Evolutionary conservation across 805 yeast genomes (phyloP).

Genomic region (Ogataea sp.): DNA sequence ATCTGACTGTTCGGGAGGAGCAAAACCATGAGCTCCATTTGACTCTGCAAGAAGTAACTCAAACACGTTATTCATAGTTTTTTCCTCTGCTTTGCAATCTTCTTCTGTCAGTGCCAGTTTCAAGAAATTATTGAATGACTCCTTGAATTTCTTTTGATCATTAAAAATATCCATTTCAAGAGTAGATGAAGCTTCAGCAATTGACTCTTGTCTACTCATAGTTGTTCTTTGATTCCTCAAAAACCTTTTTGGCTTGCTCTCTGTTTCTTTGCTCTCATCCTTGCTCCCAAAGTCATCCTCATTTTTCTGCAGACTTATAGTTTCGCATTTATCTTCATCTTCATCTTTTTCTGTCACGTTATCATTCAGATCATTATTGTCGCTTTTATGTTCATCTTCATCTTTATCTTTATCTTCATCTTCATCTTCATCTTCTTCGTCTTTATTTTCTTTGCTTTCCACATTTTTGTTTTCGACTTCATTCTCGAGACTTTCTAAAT

Average conservation of each 20-base stretch:
- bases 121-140: neutral
- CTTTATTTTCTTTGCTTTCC: too few species aligned
- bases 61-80: neutral
- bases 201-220: neutral
- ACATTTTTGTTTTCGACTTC: too few species aligned
- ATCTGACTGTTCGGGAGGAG: too few species aligned
- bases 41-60: neutral
- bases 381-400: slow-evolving; percentile 9
- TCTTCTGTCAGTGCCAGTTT: too few species aligned
- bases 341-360: slow-evolving; percentile 10
- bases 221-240: slow-evolving; percentile 1
- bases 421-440: slow-evolving; percentile 3
- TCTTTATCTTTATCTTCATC: neutral
- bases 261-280: slow-evolving; percentile 7
- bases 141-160: neutral
- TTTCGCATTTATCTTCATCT: too few species aligned
- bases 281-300: too few species aligned
- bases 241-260: neutral
- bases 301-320: too few species aligned
- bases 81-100: neutral
- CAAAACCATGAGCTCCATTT: neutral
- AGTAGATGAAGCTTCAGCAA: neutral
- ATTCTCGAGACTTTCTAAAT: too few species aligned
- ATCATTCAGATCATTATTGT: too few species aligned
- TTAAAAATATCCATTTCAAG: neutral